Conservation (phyloP, 805 yeast species). For the Diddensiella transvaalensis region DNA sequence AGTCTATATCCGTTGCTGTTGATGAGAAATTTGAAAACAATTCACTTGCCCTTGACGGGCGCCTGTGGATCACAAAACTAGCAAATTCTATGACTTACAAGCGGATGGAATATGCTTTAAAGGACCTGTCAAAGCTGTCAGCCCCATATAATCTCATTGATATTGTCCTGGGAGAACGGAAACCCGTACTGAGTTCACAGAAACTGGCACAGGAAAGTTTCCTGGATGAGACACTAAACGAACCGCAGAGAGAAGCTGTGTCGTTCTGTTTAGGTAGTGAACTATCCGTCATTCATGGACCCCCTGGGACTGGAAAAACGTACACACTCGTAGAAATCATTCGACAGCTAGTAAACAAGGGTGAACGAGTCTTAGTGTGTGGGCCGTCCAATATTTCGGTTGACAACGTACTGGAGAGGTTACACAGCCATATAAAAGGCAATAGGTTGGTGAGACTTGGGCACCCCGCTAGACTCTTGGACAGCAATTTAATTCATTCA, state of each 20-base stretch:
- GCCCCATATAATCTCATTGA: slow-evolving; percentile 39
- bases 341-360: slow-evolving; percentile 56
- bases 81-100: slow-evolving; percentile 39
- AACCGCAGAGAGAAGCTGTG: slow-evolving; percentile 72
- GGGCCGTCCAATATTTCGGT: slow-evolving; percentile 94
- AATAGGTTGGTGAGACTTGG: slow-evolving; percentile 74
- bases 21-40: slow-evolving; percentile 56
- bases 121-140: slow-evolving; percentile 53
- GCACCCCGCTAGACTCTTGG: slow-evolving; percentile 83
- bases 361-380: slow-evolving; percentile 71
- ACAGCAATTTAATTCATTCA: slow-evolving; percentile 62
- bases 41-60: slow-evolving; percentile 42
- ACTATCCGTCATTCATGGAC: slow-evolving; percentile 64
- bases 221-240: slow-evolving; percentile 49
- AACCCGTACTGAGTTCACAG: slow-evolving; percentile 26
- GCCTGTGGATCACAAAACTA: slow-evolving; percentile 66
- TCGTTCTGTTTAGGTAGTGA: slow-evolving; percentile 54
- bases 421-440: slow-evolving; percentile 44
- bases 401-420: slow-evolving; percentile 82
- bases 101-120: slow-evolving; percentile 73
- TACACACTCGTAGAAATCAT: slow-evolving; percentile 79
- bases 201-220: slow-evolving; percentile 27
- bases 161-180: slow-evolving; percentile 45
- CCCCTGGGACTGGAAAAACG: slow-evolving; percentile 85
- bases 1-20: slow-evolving; percentile 53